Evolutionary conservation across 139 green algal species (phyloP).

Genomic region (Limnomonas spitsbergensis): DNA sequence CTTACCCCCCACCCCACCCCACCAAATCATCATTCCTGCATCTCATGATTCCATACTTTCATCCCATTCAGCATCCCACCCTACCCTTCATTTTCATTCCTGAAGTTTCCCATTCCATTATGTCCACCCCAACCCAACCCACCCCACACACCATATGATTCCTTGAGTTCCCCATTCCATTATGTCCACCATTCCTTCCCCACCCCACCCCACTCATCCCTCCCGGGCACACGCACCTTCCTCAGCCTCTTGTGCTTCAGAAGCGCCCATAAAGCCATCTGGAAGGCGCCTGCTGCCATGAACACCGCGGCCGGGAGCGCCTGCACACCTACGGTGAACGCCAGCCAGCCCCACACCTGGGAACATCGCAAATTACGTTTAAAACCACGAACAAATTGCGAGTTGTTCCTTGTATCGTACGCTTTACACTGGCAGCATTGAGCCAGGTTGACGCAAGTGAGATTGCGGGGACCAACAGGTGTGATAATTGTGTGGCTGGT

Average conservation of each 20-base stretch:
- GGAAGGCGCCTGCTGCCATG: conserved; percentile 65
- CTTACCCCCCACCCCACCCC: too few species aligned
- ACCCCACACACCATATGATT: background rate
- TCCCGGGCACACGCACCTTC: conserved; percentile 54
- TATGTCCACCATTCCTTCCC: background rate
- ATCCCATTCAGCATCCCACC: background rate
- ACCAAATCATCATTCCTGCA: too few species aligned
- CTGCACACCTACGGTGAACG: conserved; percentile 82
- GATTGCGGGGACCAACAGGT: too few species aligned
- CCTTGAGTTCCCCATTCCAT: background rate
- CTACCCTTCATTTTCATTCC: background rate
- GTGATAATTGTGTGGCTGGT: too few species aligned
- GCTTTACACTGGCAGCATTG: too few species aligned
- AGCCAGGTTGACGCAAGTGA: too few species aligned
- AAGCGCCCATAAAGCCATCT: conserved; percentile 88
- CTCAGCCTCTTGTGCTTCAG: conserved; percentile 87
- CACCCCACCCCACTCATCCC: background rate
- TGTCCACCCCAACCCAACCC: too few species aligned
- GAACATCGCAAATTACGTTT: conserved; percentile 41
- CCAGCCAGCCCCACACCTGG: conserved; percentile 78
- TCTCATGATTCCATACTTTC: too few species aligned
- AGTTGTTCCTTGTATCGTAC: too few species aligned
- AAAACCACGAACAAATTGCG: background rate
- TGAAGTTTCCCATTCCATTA: background rate
- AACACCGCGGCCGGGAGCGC: conserved; percentile 79